Evolutionary conservation across 345 rosid genomes (phyloP), one percentile per base, ranked within the genome.

Genomic region (Populus nigra): DNA sequence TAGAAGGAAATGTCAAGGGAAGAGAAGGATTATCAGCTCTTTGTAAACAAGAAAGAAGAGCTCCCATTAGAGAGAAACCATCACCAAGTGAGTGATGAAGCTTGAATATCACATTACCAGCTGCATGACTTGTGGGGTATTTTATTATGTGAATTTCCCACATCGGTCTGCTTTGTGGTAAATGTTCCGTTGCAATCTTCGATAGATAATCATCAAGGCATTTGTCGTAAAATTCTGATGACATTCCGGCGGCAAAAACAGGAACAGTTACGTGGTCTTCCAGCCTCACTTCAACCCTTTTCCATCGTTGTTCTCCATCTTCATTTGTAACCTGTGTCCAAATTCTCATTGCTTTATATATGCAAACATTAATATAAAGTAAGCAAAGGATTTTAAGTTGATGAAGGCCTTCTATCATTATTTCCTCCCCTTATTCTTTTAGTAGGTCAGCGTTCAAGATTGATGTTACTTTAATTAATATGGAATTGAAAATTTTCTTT

Each of bases 31-130:
- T 25, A 23, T 89, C 90, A 18, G 87, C 91, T 70, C 91, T 79
- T 72, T 86, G 83, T 10, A 89, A 77, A 43, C 89, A 86, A 68
- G 91, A 89, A 63, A 89, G 84, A n/a, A 89, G 88, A 61, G 89
- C 90, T 10, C 87, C 87, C 88, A 89, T 85, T 12, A 89, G 78
- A 76, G 86, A 84, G 25, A 71, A 86, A 9, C 93, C 91, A 38
- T 89, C 93, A 0, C 91, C 91, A n/a, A 89, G 90, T 0, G 91
- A 76, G 61, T 89, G 93, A 55, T 89, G 93, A 20, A 89, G 85
- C 84, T 88, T 89, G 78, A 89, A 88, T 2, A 88, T 73, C 0
- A 76, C 0, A 61, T 27, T 81, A 12, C 85, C 88, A 13, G 86
- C 84, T 22, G 88, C 84, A 31, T 76, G 25, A 7, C 69, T 85